Conservation (phyloP, 2,329 filamentous ascomycete genomes). For the Colletotrichum neosansevieriae region DNA sequence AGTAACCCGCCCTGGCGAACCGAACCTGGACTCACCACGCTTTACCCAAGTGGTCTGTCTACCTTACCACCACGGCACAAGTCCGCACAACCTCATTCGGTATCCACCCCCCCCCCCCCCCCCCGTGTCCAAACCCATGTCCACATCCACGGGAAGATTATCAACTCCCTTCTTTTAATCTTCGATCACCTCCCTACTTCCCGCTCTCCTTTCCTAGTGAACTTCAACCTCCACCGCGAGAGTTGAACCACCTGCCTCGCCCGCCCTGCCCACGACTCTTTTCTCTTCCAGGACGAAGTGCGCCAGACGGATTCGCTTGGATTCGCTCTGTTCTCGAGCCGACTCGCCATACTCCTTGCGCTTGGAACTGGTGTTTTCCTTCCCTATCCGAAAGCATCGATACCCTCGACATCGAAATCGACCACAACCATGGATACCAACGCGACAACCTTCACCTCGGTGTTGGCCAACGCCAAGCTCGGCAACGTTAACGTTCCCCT, state of each 20-base stretch:
- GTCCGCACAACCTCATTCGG: constrained; percentile 26
- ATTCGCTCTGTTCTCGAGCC: constrained; percentile 11
- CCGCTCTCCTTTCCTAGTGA: constrained; percentile 19
- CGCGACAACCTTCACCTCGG: constrained; percentile 78
- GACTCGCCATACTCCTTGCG: constrained; percentile 16
- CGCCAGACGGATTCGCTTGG: constrained; percentile 3
- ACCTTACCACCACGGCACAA: constrained; percentile 21
- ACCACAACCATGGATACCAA: constrained; percentile 62
- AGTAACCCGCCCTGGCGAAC: constrained; percentile 9
- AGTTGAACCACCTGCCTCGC: constrained; percentile 23
- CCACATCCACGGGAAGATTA: constrained; percentile 20
- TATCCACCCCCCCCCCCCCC: constrained; percentile 30
- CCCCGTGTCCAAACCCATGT: constrained; percentile 20
- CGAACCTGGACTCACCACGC: background rate
- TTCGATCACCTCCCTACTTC: constrained; percentile 20
- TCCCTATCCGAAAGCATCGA: constrained; percentile 2
- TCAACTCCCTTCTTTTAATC: constrained; percentile 37
- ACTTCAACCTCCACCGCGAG: constrained; percentile 26
- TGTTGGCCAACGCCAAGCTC: constrained; percentile 71
- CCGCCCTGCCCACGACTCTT: constrained; percentile 11
- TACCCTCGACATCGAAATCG: constrained; percentile 7
- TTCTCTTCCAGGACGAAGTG: constrained; percentile 10
- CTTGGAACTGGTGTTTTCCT: constrained; percentile 11
- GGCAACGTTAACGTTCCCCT: constrained; percentile 63
- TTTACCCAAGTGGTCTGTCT: background rate